Conservation (phyloP, 225 moss, liverwort and hornwort species). For the Neckera pumila region DNA sequence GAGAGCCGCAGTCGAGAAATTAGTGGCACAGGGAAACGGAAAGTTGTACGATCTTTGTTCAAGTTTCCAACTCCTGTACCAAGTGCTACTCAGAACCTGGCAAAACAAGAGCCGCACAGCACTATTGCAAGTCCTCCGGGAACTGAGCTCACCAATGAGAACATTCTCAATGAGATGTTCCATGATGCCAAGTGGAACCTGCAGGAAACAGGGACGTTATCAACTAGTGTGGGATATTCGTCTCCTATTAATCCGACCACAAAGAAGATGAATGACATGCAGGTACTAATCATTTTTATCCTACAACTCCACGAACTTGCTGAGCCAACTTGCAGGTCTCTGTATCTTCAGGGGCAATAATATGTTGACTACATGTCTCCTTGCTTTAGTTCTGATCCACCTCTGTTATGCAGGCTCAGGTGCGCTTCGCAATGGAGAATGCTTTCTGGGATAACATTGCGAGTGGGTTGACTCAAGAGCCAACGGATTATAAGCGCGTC, state of each 20-base stretch:
- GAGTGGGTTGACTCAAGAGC: conserved; percentile 51
- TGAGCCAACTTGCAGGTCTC: neutral
- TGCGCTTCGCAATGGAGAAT: conserved; percentile 76
- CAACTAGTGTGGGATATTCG: neutral
- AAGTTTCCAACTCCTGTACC: conserved; percentile 33
- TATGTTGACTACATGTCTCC: neutral
- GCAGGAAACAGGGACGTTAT: conserved; percentile 1
- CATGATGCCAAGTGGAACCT: conserved; percentile 74
- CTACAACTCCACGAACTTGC: neutral
- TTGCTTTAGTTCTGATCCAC: neutral
- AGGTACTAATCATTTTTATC: conserved; percentile 12
- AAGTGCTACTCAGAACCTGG: neutral
- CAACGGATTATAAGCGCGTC: conserved; percentile 71
- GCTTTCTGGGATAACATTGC: conserved; percentile 92
- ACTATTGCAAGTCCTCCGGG: conserved; percentile 5
- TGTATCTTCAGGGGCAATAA: neutral
- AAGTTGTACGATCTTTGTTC: conserved; percentile 69
- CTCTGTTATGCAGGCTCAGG: conserved; percentile 34
- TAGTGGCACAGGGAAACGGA: conserved; percentile 12
- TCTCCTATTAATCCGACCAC: conserved; percentile 3
- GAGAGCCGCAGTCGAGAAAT: neutral
- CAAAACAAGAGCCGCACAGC: neutral
- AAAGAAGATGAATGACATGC: conserved; percentile 42
- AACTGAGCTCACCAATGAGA: conserved; percentile 55
- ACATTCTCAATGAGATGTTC: conserved; percentile 85